phyloP scores from a whole-genome alignment of 2,329 filamentous ascomycete genomes.

The Talaromyces sp. region DNA sequence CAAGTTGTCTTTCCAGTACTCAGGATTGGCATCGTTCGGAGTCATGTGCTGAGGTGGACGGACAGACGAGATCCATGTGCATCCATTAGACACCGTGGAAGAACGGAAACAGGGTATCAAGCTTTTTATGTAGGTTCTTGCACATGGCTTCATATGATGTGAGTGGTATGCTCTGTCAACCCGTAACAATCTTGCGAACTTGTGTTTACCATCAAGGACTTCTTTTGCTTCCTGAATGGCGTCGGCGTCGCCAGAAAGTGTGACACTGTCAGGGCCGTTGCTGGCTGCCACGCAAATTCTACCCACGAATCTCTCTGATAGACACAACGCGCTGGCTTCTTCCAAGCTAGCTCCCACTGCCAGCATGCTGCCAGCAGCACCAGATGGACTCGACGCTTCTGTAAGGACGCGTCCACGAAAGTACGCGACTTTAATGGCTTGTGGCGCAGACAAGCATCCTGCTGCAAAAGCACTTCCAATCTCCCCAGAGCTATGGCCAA shows the following conservation, averaged over 20 bases:
- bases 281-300: constrained; percentile 20
- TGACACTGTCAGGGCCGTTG: constrained; percentile 38
- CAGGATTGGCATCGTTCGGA: constrained; percentile 5
- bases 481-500: constrained; percentile 47
- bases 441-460: constrained; percentile 31
- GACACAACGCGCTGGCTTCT: constrained; percentile 24
- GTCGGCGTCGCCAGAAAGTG: constrained; percentile 36
- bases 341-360: constrained; percentile 32
- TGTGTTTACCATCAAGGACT: constrained; percentile 22
- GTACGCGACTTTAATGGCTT: constrained; percentile 39
- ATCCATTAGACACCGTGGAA: neutral
- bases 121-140: constrained; percentile 25
- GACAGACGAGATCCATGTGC: constrained; percentile 19
- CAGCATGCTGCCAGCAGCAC: constrained; percentile 27
- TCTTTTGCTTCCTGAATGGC: constrained; percentile 23
- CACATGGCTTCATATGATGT: constrained; percentile 28
- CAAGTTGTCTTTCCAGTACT: constrained; percentile 35
- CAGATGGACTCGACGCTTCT: constrained; percentile 14
- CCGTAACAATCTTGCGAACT: constrained; percentile 32
- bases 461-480: constrained; percentile 46
- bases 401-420: constrained; percentile 44
- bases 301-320: constrained; percentile 17
- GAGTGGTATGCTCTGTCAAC: constrained; percentile 40
- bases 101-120: neutral
- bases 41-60: neutral